Conservation (phyloP, 768 basidiomycete genomes). For the Kwoniella bestiolae region DNA sequence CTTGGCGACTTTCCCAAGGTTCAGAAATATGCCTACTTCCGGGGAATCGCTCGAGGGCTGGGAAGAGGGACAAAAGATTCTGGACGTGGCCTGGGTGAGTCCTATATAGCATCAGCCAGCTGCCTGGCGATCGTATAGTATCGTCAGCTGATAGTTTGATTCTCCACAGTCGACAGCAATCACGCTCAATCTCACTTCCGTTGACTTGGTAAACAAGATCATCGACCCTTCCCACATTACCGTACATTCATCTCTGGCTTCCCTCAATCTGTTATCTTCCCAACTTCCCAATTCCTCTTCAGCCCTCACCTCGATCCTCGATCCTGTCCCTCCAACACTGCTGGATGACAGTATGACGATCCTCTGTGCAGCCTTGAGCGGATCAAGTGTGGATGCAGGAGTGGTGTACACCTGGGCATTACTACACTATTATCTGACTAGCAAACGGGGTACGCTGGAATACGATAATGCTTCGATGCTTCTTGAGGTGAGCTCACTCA, state of each 20-base stretch:
- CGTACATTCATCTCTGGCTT: constrained; percentile 22
- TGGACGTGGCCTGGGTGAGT: constrained; percentile 23
- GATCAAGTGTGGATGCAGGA: constrained; percentile 29
- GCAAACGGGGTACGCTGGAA: background rate
- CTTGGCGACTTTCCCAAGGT: constrained; percentile 21
- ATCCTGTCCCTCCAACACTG: background rate
- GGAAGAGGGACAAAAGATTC: constrained; percentile 2
- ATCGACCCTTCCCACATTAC: constrained; percentile 14
- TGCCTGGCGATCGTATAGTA: background rate
- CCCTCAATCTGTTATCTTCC: constrained; percentile 21
- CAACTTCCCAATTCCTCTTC: too few relatives aligned
- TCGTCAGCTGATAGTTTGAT: background rate
- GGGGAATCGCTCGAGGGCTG: background rate
- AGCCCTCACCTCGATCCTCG: too few relatives aligned
- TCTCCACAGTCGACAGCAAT: background rate
- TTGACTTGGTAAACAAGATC: constrained; percentile 5
- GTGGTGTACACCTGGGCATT: constrained; percentile 23
- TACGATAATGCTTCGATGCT: constrained; percentile 31
- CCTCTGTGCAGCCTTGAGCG: constrained; percentile 23
- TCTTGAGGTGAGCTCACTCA: constrained; percentile 37
- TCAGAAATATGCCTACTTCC: background rate
- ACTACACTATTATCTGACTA: constrained; percentile 5
- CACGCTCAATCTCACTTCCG: constrained; percentile 1
- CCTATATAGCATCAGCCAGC: background rate
- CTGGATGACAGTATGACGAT: constrained; percentile 27